phyloP scores from a whole-genome alignment of 345 rosid genomes.

The Camelina sativa region DNA sequence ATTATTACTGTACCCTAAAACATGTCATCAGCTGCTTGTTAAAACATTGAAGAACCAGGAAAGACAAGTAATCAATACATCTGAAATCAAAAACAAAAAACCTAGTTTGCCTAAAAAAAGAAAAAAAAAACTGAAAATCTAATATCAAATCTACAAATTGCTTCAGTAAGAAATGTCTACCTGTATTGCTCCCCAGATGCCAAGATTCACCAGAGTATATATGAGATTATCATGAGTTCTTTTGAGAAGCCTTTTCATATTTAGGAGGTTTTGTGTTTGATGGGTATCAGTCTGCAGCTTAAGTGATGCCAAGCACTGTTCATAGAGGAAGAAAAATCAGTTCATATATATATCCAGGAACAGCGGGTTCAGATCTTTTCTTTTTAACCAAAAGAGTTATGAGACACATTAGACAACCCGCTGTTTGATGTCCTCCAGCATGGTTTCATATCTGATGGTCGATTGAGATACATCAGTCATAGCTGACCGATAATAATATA shows the following conservation, averaged over 20 bases:
- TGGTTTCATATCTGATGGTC: constrained; percentile 37
- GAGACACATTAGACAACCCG: constrained; percentile 52
- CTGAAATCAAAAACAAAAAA: constrained; percentile 14
- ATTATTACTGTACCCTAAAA: constrained; percentile 21
- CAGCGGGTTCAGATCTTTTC: constrained; percentile 8
- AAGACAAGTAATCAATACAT: constrained; percentile 25
- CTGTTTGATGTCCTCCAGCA: constrained; percentile 61
- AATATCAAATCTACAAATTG: constrained; percentile 17
- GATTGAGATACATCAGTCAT: constrained; percentile 44
- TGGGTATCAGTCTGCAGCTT: constrained; percentile 53
- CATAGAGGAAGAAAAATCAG: constrained; percentile 44
- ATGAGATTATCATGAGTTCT: constrained; percentile 74
- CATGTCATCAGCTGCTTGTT: constrained; percentile 29
- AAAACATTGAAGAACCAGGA: constrained; percentile 25
- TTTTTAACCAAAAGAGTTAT: constrained; percentile 21
- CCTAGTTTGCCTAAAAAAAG: no score
- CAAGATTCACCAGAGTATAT: constrained; percentile 69
- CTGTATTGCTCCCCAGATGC: constrained; percentile 81
- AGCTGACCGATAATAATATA: constrained; percentile 62
- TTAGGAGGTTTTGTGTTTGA: constrained; percentile 52
- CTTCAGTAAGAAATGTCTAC: constrained; percentile 49
- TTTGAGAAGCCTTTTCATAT: constrained; percentile 57
- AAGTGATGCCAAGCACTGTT: constrained; percentile 70
- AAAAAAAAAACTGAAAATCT: neutral
- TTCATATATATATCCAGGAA: constrained; percentile 22